Percentiles rank a stretch among this genome's conserved stretches.
These are phyloP conservation scores for Scheffersomyces parashehatae DNA, from an alignment of 1,139 yeast species.

Conservation along the genomic window DNA sequence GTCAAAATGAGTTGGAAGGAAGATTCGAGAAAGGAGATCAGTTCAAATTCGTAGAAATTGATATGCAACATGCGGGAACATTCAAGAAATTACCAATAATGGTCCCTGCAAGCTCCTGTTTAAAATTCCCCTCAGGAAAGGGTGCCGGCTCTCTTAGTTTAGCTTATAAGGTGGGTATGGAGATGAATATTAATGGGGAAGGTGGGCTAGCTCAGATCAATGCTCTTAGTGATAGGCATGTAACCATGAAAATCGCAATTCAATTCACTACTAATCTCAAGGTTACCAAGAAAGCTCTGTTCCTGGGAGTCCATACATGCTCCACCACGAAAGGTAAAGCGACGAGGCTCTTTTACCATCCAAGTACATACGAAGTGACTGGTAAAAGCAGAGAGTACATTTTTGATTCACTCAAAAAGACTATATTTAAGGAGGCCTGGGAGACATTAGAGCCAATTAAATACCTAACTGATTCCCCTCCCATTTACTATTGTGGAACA, in stretches of 20 bases:
- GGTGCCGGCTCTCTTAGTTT: slow-evolving; percentile 17
- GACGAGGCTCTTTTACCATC: slow-evolving; percentile 18
- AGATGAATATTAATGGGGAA: slow-evolving; percentile 2
- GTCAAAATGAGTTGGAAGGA: not conserved
- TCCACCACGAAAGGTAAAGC: slow-evolving; percentile 11
- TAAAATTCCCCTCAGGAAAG: slow-evolving; percentile 9
- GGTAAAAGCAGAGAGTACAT: slow-evolving; percentile 10
- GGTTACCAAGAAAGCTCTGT: slow-evolving; percentile 7
- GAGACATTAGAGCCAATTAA: slow-evolving; percentile 7
- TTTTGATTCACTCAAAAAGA: slow-evolving; percentile 7
- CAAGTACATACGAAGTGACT: slow-evolving; percentile 10
- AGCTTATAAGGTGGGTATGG: slow-evolving; percentile 8
- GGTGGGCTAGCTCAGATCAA: not conserved
- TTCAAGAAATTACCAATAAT: slow-evolving; percentile 8
- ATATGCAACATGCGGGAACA: not conserved
- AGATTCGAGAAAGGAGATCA: slow-evolving; percentile 3
- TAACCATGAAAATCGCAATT: slow-evolving; percentile 1
- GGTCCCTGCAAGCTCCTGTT: slow-evolving; percentile 23
- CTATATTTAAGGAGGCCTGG: slow-evolving; percentile 11
- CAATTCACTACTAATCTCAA: slow-evolving; percentile 2
- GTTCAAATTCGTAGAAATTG: slow-evolving; percentile 9
- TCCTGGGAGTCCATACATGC: slow-evolving; percentile 17
- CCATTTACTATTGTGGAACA: slow-evolving; percentile 19
- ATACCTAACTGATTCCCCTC: slow-evolving; percentile 11
- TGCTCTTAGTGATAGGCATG: not conserved